Percentiles rank a stretch among this genome's conserved stretches.
These are phyloP conservation scores for Turritis glabra DNA, from an alignment of 345 rosid species.

Conservation along the genomic window DNA sequence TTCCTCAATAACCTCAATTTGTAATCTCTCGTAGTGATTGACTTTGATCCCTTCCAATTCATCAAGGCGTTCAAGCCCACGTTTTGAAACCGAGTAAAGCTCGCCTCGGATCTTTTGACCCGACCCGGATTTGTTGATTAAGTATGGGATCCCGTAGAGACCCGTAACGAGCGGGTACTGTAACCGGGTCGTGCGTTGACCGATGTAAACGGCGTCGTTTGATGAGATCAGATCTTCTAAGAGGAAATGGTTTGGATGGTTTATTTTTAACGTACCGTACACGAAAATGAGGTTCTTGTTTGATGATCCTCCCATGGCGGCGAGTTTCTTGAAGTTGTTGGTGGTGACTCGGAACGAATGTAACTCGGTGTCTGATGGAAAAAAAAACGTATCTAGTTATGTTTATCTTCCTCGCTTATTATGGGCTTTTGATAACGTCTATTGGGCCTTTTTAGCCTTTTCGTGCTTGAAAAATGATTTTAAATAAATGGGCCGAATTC, in stretches of 20 bases:
- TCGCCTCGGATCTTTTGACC: conserved; percentile 66
- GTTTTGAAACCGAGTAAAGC: conserved; percentile 59
- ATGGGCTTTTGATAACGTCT: neutral
- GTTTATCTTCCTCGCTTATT: neutral
- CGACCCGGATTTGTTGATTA: conserved; percentile 55
- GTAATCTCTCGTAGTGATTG: conserved; percentile 76
- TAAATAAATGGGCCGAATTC: neutral
- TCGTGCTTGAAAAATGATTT: neutral
- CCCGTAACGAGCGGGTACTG: conserved; percentile 71
- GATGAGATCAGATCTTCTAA: conserved; percentile 44
- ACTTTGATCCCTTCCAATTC: conserved; percentile 57
- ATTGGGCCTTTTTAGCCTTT: neutral
- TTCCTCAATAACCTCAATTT: conserved; percentile 35
- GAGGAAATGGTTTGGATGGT: conserved; percentile 51
- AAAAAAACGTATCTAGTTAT: too few relatives aligned
- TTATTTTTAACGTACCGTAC: conserved; percentile 70
- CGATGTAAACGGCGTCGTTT: conserved; percentile 53
- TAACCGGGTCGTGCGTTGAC: conserved; percentile 45
- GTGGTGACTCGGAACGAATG: neutral
- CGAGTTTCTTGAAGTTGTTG: neutral
- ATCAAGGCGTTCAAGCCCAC: conserved; percentile 55
- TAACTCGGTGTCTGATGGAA: neutral
- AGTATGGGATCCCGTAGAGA: conserved; percentile 67
- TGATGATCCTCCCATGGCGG: conserved; percentile 26
- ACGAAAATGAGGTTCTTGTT: conserved; percentile 46